Conservation (phyloP, 208 protist genomes). For the Leishmania turanica region DNA sequence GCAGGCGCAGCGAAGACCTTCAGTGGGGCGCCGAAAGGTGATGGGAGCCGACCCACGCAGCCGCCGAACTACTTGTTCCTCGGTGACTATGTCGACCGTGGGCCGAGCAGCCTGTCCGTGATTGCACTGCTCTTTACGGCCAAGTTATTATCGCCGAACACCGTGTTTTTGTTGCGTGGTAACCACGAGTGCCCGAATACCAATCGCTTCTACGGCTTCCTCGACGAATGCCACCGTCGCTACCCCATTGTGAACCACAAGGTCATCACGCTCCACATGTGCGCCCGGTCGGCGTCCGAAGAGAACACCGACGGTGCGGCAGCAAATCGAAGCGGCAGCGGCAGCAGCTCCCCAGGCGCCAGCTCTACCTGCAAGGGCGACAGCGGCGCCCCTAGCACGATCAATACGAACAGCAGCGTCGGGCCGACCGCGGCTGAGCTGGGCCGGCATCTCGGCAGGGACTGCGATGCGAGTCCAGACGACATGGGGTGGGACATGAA, state of each 20-base stretch:
- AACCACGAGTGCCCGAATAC: conserved; percentile 99
- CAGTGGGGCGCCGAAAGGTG: neutral
- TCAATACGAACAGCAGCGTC: neutral
- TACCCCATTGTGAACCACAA: conserved; percentile 70
- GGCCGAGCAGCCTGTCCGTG: conserved; percentile 96
- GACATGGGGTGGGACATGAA: conserved; percentile 65
- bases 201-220: conserved; percentile 99
- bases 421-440: conserved; percentile 10
- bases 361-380: neutral
- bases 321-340: conserved; percentile 47
- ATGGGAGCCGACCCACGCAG: neutral
- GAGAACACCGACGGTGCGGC: conserved; percentile 20
- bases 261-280: conserved; percentile 35
- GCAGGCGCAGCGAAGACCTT: neutral
- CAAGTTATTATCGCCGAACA: conserved; percentile 97
- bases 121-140: conserved; percentile 94
- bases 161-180: conserved; percentile 98
- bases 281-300: conserved; percentile 20
- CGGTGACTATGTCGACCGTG: conserved; percentile 99
- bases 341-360: conserved; percentile 33
- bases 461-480: neutral
- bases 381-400: neutral
- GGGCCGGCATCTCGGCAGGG: neutral
- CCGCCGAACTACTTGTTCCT: conserved; percentile 98
- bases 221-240: conserved; percentile 97